Percentiles rank a stretch among this genome's conserved stretches.
phyloP scores from a whole-genome alignment of 2,329 filamentous ascomycete species.

The Microsporum canis region DNA sequence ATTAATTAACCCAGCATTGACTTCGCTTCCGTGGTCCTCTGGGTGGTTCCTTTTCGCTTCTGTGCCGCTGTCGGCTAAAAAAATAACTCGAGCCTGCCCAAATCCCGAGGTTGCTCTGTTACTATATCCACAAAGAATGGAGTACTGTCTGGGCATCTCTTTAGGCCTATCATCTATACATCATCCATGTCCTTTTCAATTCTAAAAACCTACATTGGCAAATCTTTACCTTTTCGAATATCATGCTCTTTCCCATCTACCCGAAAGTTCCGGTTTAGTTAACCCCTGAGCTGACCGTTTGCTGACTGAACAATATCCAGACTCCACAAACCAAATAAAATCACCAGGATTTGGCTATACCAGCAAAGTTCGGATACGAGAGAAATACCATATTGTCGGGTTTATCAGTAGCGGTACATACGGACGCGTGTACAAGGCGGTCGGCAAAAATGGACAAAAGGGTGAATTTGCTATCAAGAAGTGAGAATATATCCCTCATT shows the following conservation, averaged over 20 bases:
- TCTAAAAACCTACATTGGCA: too few species aligned
- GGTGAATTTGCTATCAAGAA: constrained; percentile 98
- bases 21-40: too few species aligned
- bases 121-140: too few species aligned
- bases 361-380: constrained; percentile 74
- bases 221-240: too few species aligned
- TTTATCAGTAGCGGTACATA: constrained; percentile 98
- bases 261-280: background rate
- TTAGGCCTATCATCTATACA: too few species aligned
- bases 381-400: constrained; percentile 90
- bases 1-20: too few species aligned
- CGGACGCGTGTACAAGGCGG: constrained; percentile 92
- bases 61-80: too few species aligned
- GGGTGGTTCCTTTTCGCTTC: too few species aligned
- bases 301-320: constrained; percentile 15
- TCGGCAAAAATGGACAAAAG: constrained; percentile 58
- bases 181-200: too few species aligned
- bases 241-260: background rate
- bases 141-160: too few species aligned
- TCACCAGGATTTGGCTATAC: constrained; percentile 43
- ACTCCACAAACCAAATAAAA: constrained; percentile 29
- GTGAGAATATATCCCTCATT: constrained; percentile 32
- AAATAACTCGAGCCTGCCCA: too few species aligned
- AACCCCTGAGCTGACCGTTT: background rate
- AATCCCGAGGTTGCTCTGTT: too few species aligned